A percentile compares a stretch with the other conserved stretches of the same genome.
Conservation (phyloP, 2,329 filamentous ascomycete genomes). For the Colletotrichum sp. region DNA sequence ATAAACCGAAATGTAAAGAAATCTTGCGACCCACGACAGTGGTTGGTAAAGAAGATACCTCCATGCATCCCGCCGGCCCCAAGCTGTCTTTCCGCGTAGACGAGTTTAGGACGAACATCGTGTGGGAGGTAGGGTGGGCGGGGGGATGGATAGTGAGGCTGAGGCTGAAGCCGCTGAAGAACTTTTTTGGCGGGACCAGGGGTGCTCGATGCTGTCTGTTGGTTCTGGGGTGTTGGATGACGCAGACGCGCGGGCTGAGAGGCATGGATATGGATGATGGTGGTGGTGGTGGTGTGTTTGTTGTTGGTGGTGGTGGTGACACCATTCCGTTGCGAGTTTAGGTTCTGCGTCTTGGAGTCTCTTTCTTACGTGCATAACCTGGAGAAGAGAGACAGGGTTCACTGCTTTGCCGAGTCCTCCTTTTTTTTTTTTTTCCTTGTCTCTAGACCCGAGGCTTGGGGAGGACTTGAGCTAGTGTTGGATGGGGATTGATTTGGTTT, state of each 20-base stretch:
- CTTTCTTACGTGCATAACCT: conserved; percentile 8
- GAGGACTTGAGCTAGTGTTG: background rate
- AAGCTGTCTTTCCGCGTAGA: background rate
- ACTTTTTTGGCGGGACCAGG: background rate
- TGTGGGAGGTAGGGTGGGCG: background rate
- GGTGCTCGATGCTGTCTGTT: background rate
- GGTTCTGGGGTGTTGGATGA: background rate
- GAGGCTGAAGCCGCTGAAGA: conserved; percentile 9
- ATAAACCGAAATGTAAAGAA: background rate
- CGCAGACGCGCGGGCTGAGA: background rate
- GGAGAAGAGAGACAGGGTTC: background rate
- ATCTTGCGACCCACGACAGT: background rate
- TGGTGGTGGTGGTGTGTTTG: background rate
- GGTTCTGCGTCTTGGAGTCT: background rate
- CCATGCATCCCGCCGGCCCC: background rate
- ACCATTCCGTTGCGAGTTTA: conserved; percentile 12
- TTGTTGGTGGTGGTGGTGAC: background rate
- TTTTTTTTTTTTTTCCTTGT: background rate
- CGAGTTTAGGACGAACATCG: conserved; percentile 1
- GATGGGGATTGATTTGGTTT: background rate
- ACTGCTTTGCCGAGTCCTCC: background rate
- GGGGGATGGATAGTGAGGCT: background rate
- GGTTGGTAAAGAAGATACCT: background rate
- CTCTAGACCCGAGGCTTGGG: background rate
- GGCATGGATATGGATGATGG: background rate